phyloP scores from a whole-genome alignment of 2,329 filamentous ascomycete species.

The Hypoxylon sp. region DNA sequence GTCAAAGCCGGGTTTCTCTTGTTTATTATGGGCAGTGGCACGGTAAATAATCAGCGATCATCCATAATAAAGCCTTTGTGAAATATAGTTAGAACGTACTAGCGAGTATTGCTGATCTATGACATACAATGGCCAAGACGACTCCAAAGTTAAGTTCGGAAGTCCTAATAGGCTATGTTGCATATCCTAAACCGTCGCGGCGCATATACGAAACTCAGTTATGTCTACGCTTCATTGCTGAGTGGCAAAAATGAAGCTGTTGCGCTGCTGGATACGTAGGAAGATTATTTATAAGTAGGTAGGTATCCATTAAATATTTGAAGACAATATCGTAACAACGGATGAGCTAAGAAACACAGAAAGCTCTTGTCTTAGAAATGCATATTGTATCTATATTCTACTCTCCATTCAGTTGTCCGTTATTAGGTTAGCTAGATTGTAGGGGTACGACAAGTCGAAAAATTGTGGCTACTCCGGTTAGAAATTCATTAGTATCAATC shows the following conservation, averaged over 20 bases:
- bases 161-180: not conserved
- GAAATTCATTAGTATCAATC: not conserved
- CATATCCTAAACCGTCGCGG: conserved; percentile 1
- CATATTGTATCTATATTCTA: not conserved
- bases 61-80: not conserved
- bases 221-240: not conserved
- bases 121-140: not conserved
- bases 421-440: not conserved
- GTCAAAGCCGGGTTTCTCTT: not conserved
- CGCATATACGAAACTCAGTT: conserved; percentile 14
- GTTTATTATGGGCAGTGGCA: not conserved
- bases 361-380: not conserved
- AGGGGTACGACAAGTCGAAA: not conserved
- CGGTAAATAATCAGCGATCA: not conserved
- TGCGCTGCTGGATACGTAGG: not conserved
- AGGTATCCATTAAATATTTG: not conserved
- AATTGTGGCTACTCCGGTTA: not conserved
- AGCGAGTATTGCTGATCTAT: not conserved
- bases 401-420: not conserved
- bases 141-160: not conserved
- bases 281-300: too few species aligned
- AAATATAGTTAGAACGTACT: not conserved
- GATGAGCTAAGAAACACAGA: not conserved
- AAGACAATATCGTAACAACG: not conserved
- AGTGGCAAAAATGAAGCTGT: not conserved